Evolutionary conservation across 495 filamentous ascomycete species (phyloP).

Genomic region (Aspergillus bridgeri): DNA sequence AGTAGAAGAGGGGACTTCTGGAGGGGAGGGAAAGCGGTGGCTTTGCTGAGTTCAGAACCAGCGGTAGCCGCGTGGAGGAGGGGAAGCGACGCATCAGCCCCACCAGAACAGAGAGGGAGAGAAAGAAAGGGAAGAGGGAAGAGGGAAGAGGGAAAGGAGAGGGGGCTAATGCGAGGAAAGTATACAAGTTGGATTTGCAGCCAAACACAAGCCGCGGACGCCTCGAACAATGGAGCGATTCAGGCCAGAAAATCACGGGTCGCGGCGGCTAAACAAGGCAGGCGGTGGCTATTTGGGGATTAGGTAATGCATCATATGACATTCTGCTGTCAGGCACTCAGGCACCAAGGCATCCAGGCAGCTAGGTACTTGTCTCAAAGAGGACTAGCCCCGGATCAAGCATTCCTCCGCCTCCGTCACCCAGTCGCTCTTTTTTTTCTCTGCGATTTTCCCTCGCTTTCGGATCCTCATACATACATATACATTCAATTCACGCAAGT

Average conservation of each 20-base stretch:
- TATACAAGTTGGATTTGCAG: neutral
- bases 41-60: conserved; percentile 38
- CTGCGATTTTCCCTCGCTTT: conserved; percentile 10
- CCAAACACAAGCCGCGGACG: neutral
- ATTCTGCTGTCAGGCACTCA: neutral
- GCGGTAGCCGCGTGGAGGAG: conserved; percentile 32
- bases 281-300: too few species aligned
- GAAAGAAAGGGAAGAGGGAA: conserved; percentile 1
- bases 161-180: neutral
- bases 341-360: conserved; percentile 2
- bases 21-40: conserved; percentile 39
- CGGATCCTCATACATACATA: conserved; percentile 7
- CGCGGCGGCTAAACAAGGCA: too few species aligned
- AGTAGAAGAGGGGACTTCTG: conserved; percentile 28
- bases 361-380: neutral
- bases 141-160: conserved; percentile 14
- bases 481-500: conserved; percentile 6
- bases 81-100: conserved; percentile 36
- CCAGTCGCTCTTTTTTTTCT: neutral
- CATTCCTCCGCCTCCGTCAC: neutral
- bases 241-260: neutral
- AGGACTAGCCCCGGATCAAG: neutral
- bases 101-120: conserved; percentile 16
- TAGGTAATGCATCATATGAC: too few species aligned
- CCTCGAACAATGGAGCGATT: conserved; percentile 17